Base-by-base conservation (phyloP, 164 flowering plant species). In the Nymphaea colorata region DNA sequence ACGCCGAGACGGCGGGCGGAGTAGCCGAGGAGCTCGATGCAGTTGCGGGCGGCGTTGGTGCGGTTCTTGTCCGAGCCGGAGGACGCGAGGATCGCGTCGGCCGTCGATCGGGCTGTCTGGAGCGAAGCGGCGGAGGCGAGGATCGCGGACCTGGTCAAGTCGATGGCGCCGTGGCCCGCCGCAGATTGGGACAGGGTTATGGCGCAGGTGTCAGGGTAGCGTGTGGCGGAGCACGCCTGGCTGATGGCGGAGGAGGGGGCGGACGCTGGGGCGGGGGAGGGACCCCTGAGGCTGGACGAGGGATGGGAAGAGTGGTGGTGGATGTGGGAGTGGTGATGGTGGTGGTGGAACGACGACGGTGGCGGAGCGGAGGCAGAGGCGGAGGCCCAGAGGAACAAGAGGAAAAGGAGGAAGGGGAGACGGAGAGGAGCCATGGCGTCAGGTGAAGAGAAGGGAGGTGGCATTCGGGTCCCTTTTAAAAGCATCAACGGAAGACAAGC, bases 11-110 rank as follows among this genome's bases (percentile, higher is more conserved):
- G 73, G 78, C 72, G 66, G 18, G 67, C 69, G 16, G 96, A 80
- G 68, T 78, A 71, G 16, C 17, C 11, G 42, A 94, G 74, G 42
- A 69, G 63, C 70, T 88, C 86, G 4, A 84, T 41, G 73, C 99
- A 91, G 73, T 61, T 82, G 0, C 66, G 70, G 5, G 93, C 87
- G 3, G 93, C 91, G 42, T 44, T 68, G 16, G 95, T 64, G 66
- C 81, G 82, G 82, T 91, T 91, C 6, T 0, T 47, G 69, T 82
- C 79, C 16, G 74, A 79, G 0, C 72, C 6, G 67, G 96, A 76
- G 7, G 87, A 62, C 17, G 64, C 75, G 8, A 87, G 79, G 67
- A 91, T 82, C 61, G 66, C 41, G 51, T 75, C 18, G 16, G 75
- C 85, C 88, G 81, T 83, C 12, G 80, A 66, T 45, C 70, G 77